Evolutionary conservation across 2,329 filamentous ascomycete species (phyloP).

Genomic region (Exophiala oligosperma): DNA sequence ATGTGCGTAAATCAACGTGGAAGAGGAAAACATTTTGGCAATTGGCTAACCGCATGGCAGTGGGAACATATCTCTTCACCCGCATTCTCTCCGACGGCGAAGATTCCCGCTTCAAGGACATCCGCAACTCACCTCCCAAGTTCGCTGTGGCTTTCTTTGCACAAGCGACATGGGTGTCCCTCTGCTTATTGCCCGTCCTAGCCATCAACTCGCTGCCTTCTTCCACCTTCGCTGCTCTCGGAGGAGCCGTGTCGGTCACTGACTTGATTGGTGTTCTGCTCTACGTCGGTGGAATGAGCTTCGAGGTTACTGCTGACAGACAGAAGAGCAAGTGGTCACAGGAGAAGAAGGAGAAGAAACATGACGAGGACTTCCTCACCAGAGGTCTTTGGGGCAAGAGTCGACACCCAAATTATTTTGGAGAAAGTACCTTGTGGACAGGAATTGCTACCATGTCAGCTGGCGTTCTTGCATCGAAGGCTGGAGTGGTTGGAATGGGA

Average conservation of each 20-base stretch:
- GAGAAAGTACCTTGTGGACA: constrained; percentile 69
- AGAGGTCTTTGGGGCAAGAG: constrained; percentile 62
- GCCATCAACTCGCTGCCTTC: constrained; percentile 63
- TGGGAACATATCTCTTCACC: constrained; percentile 65
- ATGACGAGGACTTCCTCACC: constrained; percentile 67
- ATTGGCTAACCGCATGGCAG: constrained; percentile 36
- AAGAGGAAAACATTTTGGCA: too few species aligned
- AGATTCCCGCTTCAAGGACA: constrained; percentile 60
- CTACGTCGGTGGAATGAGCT: constrained; percentile 59
- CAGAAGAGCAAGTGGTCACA: constrained; percentile 64
- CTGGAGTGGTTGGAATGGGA: constrained; percentile 59
- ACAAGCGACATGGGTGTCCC: constrained; percentile 67
- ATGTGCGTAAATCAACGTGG: constrained; percentile 42
- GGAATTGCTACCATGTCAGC: constrained; percentile 63
- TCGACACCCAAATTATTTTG: constrained; percentile 70
- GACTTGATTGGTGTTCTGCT: constrained; percentile 60
- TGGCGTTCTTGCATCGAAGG: constrained; percentile 55
- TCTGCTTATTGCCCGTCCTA: constrained; percentile 66
- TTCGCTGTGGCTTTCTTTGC: constrained; percentile 58
- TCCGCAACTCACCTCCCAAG: constrained; percentile 53
- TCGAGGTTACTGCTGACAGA: constrained; percentile 62
- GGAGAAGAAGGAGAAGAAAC: constrained; percentile 64
- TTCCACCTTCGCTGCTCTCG: constrained; percentile 51
- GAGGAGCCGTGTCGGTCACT: constrained; percentile 46
- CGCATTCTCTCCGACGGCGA: constrained; percentile 60